Conservation (phyloP, 2,329 filamentous ascomycete species). For the Orbilia quercus region DNA sequence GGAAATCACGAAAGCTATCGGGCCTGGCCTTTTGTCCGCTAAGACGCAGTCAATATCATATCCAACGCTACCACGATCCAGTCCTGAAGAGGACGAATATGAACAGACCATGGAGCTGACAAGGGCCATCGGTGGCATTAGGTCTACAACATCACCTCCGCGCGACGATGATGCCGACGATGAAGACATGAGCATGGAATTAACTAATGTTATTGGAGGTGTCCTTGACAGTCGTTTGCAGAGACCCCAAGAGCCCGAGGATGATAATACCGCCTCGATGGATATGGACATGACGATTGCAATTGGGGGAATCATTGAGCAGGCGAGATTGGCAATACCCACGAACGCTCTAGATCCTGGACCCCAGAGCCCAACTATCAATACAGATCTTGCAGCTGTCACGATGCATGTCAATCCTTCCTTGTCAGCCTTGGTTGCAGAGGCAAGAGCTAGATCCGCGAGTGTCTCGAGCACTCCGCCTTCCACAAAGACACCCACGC, state of each 20-base stretch:
- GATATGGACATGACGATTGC: constrained; percentile 77
- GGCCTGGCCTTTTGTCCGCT: constrained; percentile 42
- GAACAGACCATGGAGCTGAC: constrained; percentile 66
- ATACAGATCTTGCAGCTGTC: constrained; percentile 40
- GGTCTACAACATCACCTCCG: constrained; percentile 19
- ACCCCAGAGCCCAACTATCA: constrained; percentile 56
- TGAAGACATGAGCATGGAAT: constrained; percentile 75
- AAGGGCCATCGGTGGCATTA: constrained; percentile 69
- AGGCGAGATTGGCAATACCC: constrained; percentile 61
- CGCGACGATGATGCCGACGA: constrained; percentile 42
- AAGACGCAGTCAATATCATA: constrained; percentile 38
- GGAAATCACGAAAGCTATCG: constrained; percentile 61
- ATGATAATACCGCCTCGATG: constrained; percentile 64
- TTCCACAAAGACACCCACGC: constrained; percentile 17
- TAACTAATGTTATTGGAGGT: constrained; percentile 82
- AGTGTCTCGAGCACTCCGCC: constrained; percentile 45
- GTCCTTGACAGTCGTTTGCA: constrained; percentile 69
- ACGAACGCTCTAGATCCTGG: constrained; percentile 63
- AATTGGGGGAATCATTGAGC: constrained; percentile 72
- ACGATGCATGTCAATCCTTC: constrained; percentile 52
- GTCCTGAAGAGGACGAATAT: constrained; percentile 55
- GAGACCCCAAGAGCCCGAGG: constrained; percentile 25
- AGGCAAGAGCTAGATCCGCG: constrained; percentile 47
- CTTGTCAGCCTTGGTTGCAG: constrained; percentile 41
- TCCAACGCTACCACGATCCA: constrained; percentile 49